Conservation (phyloP, 2,329 filamentous ascomycete genomes). For the Xylaria sp. region DNA sequence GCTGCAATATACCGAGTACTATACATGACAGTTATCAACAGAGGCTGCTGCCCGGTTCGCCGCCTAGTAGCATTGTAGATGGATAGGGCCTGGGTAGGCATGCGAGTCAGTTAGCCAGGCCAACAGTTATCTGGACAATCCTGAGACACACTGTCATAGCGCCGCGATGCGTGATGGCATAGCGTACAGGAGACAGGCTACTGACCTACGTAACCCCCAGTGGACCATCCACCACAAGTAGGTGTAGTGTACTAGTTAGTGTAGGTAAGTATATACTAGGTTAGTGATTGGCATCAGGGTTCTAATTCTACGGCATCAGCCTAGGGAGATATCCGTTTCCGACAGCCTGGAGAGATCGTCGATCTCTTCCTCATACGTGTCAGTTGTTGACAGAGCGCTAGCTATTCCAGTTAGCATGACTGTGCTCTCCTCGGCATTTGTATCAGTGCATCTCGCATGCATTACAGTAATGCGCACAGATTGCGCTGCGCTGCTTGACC, state of each 20-base stretch:
- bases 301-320: constrained; percentile 25
- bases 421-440: constrained; percentile 24
- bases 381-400: constrained; percentile 14
- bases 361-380: constrained; percentile 34
- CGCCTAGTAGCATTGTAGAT: background rate
- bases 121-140: constrained; percentile 10
- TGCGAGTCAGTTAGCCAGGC: constrained; percentile 9
- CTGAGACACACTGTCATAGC: constrained; percentile 20
- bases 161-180: background rate
- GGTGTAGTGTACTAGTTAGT: background rate
- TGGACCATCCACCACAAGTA: background rate
- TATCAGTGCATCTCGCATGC: background rate
- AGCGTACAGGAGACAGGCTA: background rate
- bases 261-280: background rate
- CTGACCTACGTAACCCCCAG: constrained; percentile 19
- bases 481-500: background rate
- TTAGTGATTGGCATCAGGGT: constrained; percentile 11
- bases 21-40: constrained; percentile 22
- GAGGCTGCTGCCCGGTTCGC: constrained; percentile 6
- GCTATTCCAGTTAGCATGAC: constrained; percentile 5
- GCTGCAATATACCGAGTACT: constrained; percentile 22
- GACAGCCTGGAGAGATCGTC: constrained; percentile 38
- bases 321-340: constrained; percentile 38
- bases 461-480: constrained; percentile 1
- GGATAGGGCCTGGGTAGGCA: background rate